Conservation (phyloP, 2,329 filamentous ascomycete species). For the Furcasterigmium furcatum region DNA sequence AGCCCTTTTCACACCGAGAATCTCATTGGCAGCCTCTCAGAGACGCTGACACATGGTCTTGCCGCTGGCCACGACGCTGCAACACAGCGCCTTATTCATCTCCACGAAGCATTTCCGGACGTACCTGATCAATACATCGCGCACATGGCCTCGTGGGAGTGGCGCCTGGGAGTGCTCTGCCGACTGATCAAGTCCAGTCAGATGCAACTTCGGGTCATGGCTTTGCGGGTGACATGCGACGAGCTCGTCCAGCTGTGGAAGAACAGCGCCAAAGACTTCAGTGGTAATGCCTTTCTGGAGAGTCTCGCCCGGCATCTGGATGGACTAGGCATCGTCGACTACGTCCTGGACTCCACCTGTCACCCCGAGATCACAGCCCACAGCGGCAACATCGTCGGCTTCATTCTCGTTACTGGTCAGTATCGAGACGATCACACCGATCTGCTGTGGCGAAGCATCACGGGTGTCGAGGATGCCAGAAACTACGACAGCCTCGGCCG, state of each 20-base stretch:
- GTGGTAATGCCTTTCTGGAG: conserved; percentile 48
- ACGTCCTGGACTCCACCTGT: conserved; percentile 85
- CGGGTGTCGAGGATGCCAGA: conserved; percentile 76
- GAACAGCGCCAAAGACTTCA: conserved; percentile 42
- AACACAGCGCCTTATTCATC: conserved; percentile 23
- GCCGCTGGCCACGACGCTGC: conserved; percentile 31
- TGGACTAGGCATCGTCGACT: conserved; percentile 73
- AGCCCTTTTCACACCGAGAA: conserved; percentile 37
- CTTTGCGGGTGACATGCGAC: conserved; percentile 69
- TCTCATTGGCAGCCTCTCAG: conserved; percentile 36
- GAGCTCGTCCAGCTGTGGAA: conserved; percentile 69
- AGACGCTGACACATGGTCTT: conserved; percentile 40
- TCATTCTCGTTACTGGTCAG: conserved; percentile 74
- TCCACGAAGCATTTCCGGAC: conserved; percentile 29
- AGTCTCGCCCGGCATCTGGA: conserved; percentile 60
- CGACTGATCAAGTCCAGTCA: conserved; percentile 78
- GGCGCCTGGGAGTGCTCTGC: conserved; percentile 67
- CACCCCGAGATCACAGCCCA: conserved; percentile 86
- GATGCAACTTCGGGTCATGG: conserved; percentile 85
- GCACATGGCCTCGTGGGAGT: conserved; percentile 57
- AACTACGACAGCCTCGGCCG: conserved; percentile 76
- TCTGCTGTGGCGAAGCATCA: conserved; percentile 79
- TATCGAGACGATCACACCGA: conserved; percentile 74
- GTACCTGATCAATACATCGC: conserved; percentile 33
- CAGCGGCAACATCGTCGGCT: conserved; percentile 81